Conservation (phyloP, 2,329 filamentous ascomycete genomes). For the Fusarium sp. region DNA sequence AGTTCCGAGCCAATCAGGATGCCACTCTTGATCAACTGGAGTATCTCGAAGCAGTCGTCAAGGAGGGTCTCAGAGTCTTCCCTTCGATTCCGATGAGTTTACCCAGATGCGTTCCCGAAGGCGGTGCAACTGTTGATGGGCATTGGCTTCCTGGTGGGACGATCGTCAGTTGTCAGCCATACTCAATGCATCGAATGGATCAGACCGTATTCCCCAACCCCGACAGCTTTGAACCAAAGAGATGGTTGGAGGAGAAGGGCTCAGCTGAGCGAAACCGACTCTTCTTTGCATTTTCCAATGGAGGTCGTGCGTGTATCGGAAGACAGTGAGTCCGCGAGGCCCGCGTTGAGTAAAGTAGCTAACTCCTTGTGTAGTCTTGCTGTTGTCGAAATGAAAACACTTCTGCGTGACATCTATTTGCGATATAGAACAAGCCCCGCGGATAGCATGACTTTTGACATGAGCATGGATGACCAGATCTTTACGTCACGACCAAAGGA, state of each 20-base stretch:
- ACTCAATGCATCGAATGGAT: constrained; percentile 30
- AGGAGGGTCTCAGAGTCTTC: constrained; percentile 30
- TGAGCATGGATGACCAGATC: constrained; percentile 38
- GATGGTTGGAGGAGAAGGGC: constrained; percentile 25
- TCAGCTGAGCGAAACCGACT: constrained; percentile 16
- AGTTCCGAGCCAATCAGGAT: not conserved
- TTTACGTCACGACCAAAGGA: constrained; percentile 36
- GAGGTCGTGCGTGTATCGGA: constrained; percentile 32
- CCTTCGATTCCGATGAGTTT: constrained; percentile 30
- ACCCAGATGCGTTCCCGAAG: constrained; percentile 19
- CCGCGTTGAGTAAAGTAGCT: rapidly evolving
- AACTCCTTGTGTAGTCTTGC: constrained; percentile 9
- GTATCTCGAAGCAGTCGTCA: constrained; percentile 33
- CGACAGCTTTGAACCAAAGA: constrained; percentile 19
- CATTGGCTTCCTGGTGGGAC: constrained; percentile 30
- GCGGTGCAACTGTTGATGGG: constrained; percentile 12
- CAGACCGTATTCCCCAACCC: constrained; percentile 12
- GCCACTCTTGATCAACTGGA: constrained; percentile 11
- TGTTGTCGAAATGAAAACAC: constrained; percentile 32
- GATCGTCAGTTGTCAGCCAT: constrained; percentile 33
- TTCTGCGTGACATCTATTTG: constrained; percentile 27
- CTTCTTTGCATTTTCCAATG: constrained; percentile 33
- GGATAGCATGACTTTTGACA: constrained; percentile 6
- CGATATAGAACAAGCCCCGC: constrained; percentile 10
- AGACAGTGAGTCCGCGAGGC: constrained; percentile 29